Percentiles rank a stretch among this genome's conserved stretches.
These are phyloP conservation scores for Urtica urens DNA, from an alignment of 306 rosid genomes.

Conservation along the genomic window DNA sequence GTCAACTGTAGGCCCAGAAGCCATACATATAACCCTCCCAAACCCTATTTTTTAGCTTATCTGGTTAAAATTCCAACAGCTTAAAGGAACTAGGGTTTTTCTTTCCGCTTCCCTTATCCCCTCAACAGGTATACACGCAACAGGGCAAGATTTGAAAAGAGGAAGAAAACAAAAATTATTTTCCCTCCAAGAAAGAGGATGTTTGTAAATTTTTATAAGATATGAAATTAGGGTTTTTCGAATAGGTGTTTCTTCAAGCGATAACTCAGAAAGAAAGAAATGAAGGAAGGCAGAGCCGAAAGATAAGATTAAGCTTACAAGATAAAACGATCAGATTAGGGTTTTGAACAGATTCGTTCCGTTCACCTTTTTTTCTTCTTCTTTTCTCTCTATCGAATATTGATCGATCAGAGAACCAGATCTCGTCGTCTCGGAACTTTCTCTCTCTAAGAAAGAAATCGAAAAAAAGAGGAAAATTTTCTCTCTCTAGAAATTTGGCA, in stretches of 20 bases:
- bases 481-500: constrained; percentile 56
- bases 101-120: background rate
- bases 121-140: background rate
- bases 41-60: constrained; percentile 45
- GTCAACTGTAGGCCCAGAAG: constrained; percentile 68
- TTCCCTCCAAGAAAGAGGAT: background rate
- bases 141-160: background rate
- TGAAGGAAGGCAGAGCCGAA: background rate
- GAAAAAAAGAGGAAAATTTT: constrained; percentile 15
- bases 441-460: constrained; percentile 22
- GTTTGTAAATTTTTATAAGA: background rate
- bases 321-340: constrained; percentile 25
- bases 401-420: constrained; percentile 60
- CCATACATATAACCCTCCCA: constrained; percentile 73
- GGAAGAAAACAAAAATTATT: constrained; percentile 13
- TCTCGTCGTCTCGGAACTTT: constrained; percentile 27
- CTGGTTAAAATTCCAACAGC: constrained; percentile 3
- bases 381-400: constrained; percentile 1
- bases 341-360: constrained; percentile 26
- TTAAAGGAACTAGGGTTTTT: constrained; percentile 17
- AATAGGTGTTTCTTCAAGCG: constrained; percentile 14
- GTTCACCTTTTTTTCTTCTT: too few species aligned
- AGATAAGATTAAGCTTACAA: constrained; percentile 12
- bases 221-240: background rate
- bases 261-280: background rate